A percentile compares a stretch with the other conserved stretches of the same genome.
These are phyloP conservation scores for Coemansia reversa DNA, from an alignment of 192 early-diverging fungal genomes.

Conservation along the genomic window DNA sequence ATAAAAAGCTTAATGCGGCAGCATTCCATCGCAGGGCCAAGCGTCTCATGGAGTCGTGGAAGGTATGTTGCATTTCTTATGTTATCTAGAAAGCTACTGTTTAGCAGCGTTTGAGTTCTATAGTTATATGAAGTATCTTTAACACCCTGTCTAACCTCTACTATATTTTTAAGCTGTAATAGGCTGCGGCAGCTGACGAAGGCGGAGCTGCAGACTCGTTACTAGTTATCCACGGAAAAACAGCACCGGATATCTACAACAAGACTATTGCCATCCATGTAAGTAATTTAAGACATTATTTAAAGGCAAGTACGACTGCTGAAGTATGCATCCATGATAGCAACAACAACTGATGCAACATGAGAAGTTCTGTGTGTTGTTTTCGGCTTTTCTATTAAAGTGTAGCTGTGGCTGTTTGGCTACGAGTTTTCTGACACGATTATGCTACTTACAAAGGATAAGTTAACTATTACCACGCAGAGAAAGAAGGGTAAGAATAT, in stretches of 20 bases:
- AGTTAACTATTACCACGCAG: slow-evolving; percentile 75
- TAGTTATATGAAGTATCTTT: no score
- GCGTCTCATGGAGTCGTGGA: slow-evolving; percentile 36
- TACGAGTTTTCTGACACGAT: slow-evolving; percentile 90
- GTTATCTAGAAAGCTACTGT: no score
- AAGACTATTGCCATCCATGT: slow-evolving; percentile 61
- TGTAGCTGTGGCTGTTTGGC: slow-evolving; percentile 87
- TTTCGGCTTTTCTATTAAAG: slow-evolving; percentile 4
- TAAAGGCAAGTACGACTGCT: no score
- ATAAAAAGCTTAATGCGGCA: slow-evolving; percentile 42
- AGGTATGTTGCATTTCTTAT: slow-evolving; percentile 17
- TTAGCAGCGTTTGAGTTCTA: no score
- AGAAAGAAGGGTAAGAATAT: slow-evolving; percentile 72
- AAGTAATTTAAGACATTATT: slow-evolving; percentile 11
- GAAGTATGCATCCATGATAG: no score
- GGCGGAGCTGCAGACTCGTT: slow-evolving; percentile 28
- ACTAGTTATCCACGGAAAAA: slow-evolving; percentile 40
- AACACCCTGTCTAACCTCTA: not conserved
- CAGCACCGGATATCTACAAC: slow-evolving; percentile 32
- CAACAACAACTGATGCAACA: no score
- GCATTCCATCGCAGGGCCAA: slow-evolving; percentile 46
- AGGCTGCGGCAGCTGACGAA: slow-evolving; percentile 7
- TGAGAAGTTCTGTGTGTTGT: not conserved
- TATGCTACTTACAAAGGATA: slow-evolving; percentile 71
- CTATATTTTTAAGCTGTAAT: not conserved